phyloP scores from a whole-genome alignment of 2,329 filamentous ascomycete species.

The Clonostachys rosea region DNA sequence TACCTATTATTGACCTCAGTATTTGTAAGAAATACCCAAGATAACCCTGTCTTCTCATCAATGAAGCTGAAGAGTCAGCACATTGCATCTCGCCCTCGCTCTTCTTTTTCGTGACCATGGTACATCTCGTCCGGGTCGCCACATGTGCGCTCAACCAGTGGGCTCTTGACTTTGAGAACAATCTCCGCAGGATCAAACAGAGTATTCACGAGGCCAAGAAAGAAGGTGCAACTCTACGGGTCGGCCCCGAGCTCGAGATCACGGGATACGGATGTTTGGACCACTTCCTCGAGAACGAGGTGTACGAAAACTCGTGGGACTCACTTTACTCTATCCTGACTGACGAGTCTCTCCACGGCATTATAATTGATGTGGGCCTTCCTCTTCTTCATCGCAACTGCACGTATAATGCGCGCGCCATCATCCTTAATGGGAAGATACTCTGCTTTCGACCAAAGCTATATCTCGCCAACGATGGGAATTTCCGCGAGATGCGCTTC shows the following conservation, averaged over 20 bases:
- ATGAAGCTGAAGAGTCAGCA: too few relatives aligned
- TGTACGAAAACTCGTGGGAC: too few relatives aligned
- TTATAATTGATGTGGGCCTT: conserved; percentile 25
- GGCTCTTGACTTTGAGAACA: conserved; percentile 34
- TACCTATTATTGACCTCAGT: too few relatives aligned
- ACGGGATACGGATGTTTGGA: conserved; percentile 8
- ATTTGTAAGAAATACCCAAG: too few relatives aligned
- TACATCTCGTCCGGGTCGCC: too few relatives aligned
- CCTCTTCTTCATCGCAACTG: conserved; percentile 22
- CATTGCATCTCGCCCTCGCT: too few relatives aligned
- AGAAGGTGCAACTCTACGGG: conserved; percentile 54
- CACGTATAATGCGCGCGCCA: conserved; percentile 29
- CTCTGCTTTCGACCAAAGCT: conserved; percentile 13
- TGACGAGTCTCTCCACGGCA: conserved; percentile 1
- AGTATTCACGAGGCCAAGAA: conserved; percentile 56
- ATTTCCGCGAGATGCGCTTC: conserved; percentile 30
- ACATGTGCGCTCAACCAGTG: too few relatives aligned
- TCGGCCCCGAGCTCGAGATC: conserved; percentile 23
- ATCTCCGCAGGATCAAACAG: conserved; percentile 57
- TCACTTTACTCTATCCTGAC: too few relatives aligned
- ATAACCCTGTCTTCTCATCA: too few relatives aligned
- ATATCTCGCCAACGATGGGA: conserved; percentile 25
- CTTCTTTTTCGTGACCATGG: too few relatives aligned
- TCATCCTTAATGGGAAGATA: conserved; percentile 21
- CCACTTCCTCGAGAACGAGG: conserved; percentile 23